Percentiles rank a stretch among this genome's conserved stretches.
Evolutionary conservation across 2,329 filamentous ascomycete species (phyloP).

Genomic region (Zopfia rhizophila): DNA sequence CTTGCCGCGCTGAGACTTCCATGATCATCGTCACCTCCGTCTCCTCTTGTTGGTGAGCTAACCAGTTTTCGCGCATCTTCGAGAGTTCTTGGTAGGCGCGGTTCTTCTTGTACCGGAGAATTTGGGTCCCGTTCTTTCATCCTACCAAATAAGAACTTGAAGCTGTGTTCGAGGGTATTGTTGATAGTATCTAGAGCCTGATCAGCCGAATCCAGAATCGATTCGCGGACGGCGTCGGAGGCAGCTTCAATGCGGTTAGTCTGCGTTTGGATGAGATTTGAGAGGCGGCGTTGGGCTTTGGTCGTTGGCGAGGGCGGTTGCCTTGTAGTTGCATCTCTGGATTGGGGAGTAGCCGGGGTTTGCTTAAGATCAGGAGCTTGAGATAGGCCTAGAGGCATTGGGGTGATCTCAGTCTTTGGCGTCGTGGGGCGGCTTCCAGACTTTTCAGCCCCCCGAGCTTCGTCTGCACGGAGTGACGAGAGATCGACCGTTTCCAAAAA

Average conservation of each 20-base stretch:
- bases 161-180: slow-evolving; percentile 88
- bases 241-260: slow-evolving; percentile 83
- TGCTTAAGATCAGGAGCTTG: slow-evolving; percentile 52
- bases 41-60: slow-evolving; percentile 69
- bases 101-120: slow-evolving; percentile 40
- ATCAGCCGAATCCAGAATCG: slow-evolving; percentile 81
- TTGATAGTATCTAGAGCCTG: slow-evolving; percentile 93
- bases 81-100: slow-evolving; percentile 82
- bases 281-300: slow-evolving; percentile 78
- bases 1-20: slow-evolving; percentile 62
- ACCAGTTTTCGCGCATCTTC: slow-evolving; percentile 93
- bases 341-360: slow-evolving; percentile 47
- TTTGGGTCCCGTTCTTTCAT: slow-evolving; percentile 73
- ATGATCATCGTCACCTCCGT: slow-evolving; percentile 65
- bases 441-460: slow-evolving; percentile 75
- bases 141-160: slow-evolving; percentile 91
- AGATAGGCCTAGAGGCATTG: slow-evolving; percentile 52
- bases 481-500: slow-evolving; percentile 97
- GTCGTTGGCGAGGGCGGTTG: slow-evolving; percentile 50
- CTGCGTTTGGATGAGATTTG: slow-evolving; percentile 86
- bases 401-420: slow-evolving; percentile 49
- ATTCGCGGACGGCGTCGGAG: slow-evolving; percentile 78
- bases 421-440: slow-evolving; percentile 59
- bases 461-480: slow-evolving; percentile 84
- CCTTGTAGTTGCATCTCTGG: slow-evolving; percentile 27